Base-by-base conservation (phyloP, 305 asterid genomes). In the Fraxinus sp. region DNA sequence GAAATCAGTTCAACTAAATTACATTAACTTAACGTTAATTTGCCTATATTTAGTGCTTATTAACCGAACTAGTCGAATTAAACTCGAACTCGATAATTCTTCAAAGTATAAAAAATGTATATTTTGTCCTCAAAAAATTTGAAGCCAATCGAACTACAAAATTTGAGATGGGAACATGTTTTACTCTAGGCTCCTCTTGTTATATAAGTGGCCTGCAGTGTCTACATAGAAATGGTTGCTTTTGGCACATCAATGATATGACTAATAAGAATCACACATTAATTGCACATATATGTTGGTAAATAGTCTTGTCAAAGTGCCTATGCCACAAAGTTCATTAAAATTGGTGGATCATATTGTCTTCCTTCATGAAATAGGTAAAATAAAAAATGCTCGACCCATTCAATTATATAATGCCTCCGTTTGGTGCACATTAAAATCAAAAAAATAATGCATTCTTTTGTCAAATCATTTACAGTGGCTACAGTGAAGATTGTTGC, bases 221-320 rank as follows among this genome's bases (percentile, higher is more conserved):
- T 77, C 80, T 74, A 81, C 62, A 77, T 79, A 83, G 87, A 81
- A 78, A 79, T 30, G 32, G 68, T 70, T 41, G 26, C 68, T 76
- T 70, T 79, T 0, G 70, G 35, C 66, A 24, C 62, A 68, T 24
- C 80, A 37, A 49, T 41, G 49, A 1, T 10, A 41, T 41, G 13
- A 41, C 13, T 41, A 41, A 41, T 7, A 78, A 78, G 37, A 33
- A 24, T 5, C 28, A 46, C 14, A 5, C 71, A 76, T 68, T 77
- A 70, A 74, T 85, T 49, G 77, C 81, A 55, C 64, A 32, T 80
- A 24, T 5, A 33, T 80, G 36, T 28, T 72, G 32, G 9, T 72
- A 76, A 36, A 64, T 81, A 26, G 81, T 77, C 83, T 72, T 77
- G 74, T 84, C 84, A 77, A 18, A 68, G 33, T 39, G 24, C 18